Evolutionary conservation across 768 basidiomycete species (phyloP).

Genomic region (Russula brevipes): DNA sequence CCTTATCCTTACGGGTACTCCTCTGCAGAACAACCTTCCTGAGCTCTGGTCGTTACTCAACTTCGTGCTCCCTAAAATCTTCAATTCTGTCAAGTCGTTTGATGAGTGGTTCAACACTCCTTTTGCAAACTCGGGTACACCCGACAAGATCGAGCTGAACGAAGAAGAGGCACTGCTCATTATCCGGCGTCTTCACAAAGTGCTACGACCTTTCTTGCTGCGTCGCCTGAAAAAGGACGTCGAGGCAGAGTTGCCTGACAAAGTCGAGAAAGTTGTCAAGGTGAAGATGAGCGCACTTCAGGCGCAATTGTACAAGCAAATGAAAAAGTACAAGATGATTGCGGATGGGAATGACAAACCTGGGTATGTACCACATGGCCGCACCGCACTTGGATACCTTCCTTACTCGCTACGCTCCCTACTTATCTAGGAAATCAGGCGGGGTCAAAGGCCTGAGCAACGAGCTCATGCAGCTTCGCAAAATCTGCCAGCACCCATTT

Average conservation of each 20-base stretch:
- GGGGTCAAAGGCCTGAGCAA: slow-evolving; percentile 90
- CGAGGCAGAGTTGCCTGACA: slow-evolving; percentile 91
- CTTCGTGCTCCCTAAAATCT: slow-evolving; percentile 90
- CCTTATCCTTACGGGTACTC: slow-evolving; percentile 92
- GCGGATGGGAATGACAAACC: slow-evolving; percentile 72
- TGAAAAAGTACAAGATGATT: slow-evolving; percentile 98
- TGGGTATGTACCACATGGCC: slow-evolving; percentile 47
- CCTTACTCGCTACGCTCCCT: not conserved
- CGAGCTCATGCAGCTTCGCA: slow-evolving; percentile 95
- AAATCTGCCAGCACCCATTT: slow-evolving; percentile 98
- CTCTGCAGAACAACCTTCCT: slow-evolving; percentile 94
- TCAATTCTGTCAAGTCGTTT: slow-evolving; percentile 98
- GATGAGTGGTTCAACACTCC: slow-evolving; percentile 99
- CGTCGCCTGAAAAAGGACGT: slow-evolving; percentile 94
- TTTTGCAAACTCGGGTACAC: slow-evolving; percentile 95
- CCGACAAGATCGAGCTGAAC: slow-evolving; percentile 97
- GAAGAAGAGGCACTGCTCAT: slow-evolving; percentile 99
- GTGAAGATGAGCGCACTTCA: slow-evolving; percentile 91
- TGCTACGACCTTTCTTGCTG: slow-evolving; percentile 89
- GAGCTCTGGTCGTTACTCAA: slow-evolving; percentile 95
- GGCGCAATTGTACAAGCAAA: slow-evolving; percentile 89
- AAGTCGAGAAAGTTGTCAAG: slow-evolving; percentile 98
- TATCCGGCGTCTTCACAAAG: slow-evolving; percentile 94
- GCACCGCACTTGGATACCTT: not conserved
- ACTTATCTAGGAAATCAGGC: slow-evolving; percentile 48